Conservation (phyloP, 1,139 yeast species). For the Taphrina betulina region DNA sequence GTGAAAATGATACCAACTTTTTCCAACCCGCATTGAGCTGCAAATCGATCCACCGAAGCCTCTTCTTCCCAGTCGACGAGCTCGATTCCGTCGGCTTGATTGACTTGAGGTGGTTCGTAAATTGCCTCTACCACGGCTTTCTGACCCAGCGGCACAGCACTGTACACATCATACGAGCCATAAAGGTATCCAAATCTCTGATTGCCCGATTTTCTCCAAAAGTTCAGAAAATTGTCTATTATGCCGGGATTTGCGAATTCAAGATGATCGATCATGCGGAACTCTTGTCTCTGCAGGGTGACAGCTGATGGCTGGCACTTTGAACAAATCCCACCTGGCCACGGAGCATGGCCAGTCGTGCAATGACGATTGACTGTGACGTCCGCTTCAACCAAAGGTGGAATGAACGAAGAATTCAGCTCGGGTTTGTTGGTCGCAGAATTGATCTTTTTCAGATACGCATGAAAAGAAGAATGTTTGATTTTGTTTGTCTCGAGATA, state of each 20-base stretch:
- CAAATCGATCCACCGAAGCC: slow-evolving; percentile 55
- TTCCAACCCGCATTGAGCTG: slow-evolving; percentile 59
- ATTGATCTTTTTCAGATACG: slow-evolving; percentile 71
- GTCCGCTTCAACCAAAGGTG: slow-evolving; percentile 74
- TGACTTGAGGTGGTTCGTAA: slow-evolving; percentile 87
- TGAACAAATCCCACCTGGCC: slow-evolving; percentile 95
- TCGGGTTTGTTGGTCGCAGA: slow-evolving; percentile 44
- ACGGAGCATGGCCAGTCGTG: slow-evolving; percentile 79
- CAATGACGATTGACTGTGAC: slow-evolving; percentile 65
- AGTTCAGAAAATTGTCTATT: slow-evolving; percentile 77
- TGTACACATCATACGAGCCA: slow-evolving; percentile 76
- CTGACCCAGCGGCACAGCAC: slow-evolving; percentile 84
- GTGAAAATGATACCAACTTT: slow-evolving; percentile 86
- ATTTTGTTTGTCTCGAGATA: slow-evolving; percentile 74
- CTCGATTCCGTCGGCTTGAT: slow-evolving; percentile 80
- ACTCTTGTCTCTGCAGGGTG: slow-evolving; percentile 82
- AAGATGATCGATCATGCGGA: slow-evolving; percentile 96
- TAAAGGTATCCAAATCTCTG: slow-evolving; percentile 85
- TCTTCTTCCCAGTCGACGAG: slow-evolving; percentile 64
- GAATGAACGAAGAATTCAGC: slow-evolving; percentile 63
- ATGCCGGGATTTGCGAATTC: slow-evolving; percentile 76
- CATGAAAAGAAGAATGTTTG: slow-evolving; percentile 86
- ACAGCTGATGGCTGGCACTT: slow-evolving; percentile 96
- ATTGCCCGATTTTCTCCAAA: slow-evolving; percentile 85
- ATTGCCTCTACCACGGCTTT: slow-evolving; percentile 93